These are phyloP conservation scores for Amborella trichopoda DNA, from an alignment of 164 flowering plant species.

Conservation along the genomic window DNA sequence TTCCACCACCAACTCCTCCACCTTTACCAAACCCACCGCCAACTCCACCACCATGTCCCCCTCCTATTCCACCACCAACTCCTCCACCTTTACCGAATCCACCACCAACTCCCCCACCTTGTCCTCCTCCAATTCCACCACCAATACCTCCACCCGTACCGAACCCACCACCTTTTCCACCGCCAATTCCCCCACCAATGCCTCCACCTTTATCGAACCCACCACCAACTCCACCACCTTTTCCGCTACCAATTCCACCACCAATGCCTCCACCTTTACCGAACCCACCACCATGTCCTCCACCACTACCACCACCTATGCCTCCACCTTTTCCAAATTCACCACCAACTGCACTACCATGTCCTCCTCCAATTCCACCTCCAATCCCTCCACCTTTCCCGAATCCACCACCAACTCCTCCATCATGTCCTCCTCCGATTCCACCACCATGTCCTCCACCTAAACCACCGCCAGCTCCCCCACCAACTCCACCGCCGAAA, in stretches of 20 bases:
- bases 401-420: slow-evolving; percentile 3
- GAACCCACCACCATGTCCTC: slow-evolving; percentile 2
- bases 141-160: not conserved
- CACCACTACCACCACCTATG: slow-evolving; percentile 4
- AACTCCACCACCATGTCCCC: not conserved
- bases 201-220: slow-evolving; percentile 6
- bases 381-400: not conserved
- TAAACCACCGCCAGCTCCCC: slow-evolving; percentile 10
- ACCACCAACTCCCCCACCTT: too few species aligned
- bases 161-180: not conserved
- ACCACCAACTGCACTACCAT: slow-evolving; percentile 4
- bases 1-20: not conserved
- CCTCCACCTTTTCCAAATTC: slow-evolving; percentile 5
- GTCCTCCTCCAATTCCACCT: not conserved
- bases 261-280: slow-evolving; percentile 6
- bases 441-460: slow-evolving; percentile 12
- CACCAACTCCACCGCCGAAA: slow-evolving; percentile 7
- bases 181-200: not conserved
- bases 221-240: slow-evolving; percentile 4
- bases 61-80: not conserved
- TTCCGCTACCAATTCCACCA: not conserved
- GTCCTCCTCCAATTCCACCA: not conserved
- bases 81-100: not conserved
- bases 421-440: not conserved
- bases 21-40: not conserved